These are phyloP conservation scores for Trichoderma sp. DNA, from an alignment of 2,329 filamentous ascomycete species.

Conservation along the genomic window DNA sequence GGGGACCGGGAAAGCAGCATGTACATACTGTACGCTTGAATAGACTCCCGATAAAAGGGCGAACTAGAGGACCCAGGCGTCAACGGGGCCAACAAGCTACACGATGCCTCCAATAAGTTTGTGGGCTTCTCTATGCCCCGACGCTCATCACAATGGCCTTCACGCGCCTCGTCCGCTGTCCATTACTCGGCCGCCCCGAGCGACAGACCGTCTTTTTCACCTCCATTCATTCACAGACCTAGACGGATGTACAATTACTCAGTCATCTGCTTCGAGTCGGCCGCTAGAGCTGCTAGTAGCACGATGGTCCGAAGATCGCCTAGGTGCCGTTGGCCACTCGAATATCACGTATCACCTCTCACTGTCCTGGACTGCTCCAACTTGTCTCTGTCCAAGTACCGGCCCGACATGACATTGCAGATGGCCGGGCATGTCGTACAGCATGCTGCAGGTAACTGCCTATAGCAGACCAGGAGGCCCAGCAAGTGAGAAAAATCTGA, in stretches of 20 bases:
- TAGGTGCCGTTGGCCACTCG: constrained; percentile 1
- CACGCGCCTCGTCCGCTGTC: constrained; percentile 17
- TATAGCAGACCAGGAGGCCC: background rate
- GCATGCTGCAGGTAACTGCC: constrained; percentile 21
- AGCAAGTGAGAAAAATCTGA: constrained; percentile 11
- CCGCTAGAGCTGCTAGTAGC: background rate
- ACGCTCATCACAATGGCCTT: background rate
- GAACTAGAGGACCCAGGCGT: constrained; percentile 14
- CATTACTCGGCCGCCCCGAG: constrained; percentile 20
- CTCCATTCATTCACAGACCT: background rate
- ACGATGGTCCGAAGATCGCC: constrained; percentile 10
- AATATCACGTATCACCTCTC: constrained; percentile 1
- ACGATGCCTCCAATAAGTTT: constrained; percentile 20
- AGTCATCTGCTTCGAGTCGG: background rate
- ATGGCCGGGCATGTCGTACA: constrained; percentile 22
- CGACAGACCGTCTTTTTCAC: constrained; percentile 20
- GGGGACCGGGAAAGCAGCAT: constrained; percentile 3
- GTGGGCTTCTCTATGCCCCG: background rate
- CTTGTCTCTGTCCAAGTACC: constrained; percentile 11
- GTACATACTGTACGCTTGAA: background rate
- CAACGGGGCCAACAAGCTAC: constrained; percentile 20
- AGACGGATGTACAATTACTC: constrained; percentile 6
- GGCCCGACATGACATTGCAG: constrained; percentile 24
- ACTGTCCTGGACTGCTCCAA: background rate
- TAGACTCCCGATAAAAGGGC: background rate